Evolutionary conservation across 441 rosid species (phyloP).

Genomic region (Biscutella laevigata): DNA sequence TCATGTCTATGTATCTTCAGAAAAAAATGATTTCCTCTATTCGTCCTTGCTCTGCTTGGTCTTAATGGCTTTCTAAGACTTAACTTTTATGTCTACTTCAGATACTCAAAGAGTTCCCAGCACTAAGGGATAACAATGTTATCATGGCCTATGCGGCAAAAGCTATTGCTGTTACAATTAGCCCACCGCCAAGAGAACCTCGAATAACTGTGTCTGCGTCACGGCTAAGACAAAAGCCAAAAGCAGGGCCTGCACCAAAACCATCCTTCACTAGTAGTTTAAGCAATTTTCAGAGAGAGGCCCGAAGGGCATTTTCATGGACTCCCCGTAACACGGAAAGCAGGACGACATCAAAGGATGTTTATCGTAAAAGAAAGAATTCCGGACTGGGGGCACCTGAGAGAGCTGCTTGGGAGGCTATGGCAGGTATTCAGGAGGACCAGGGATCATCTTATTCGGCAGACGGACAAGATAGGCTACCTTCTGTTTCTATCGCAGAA

Average conservation of each 20-base stretch:
- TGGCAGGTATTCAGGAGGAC: slow-evolving; percentile 92
- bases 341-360: slow-evolving; percentile 70
- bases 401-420: slow-evolving; percentile 92
- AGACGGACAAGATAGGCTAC: slow-evolving; percentile 85
- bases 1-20: neutral
- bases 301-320: slow-evolving; percentile 98
- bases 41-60: neutral
- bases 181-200: slow-evolving; percentile 69
- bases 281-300: slow-evolving; percentile 91
- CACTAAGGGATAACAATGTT: slow-evolving; percentile 65
- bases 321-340: slow-evolving; percentile 83
- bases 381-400: slow-evolving; percentile 80
- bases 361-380: slow-evolving; percentile 75
- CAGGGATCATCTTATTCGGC: slow-evolving; percentile 46
- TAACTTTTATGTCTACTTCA: slow-evolving; percentile 33
- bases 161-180: slow-evolving; percentile 71
- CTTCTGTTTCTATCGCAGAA: slow-evolving; percentile 81
- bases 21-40: neutral
- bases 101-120: slow-evolving; percentile 92
- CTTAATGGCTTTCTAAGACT: slow-evolving; percentile 19
- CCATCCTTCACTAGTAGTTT: slow-evolving; percentile 76
- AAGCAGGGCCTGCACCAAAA: slow-evolving; percentile 48
- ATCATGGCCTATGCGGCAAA: slow-evolving; percentile 80
- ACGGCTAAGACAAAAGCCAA: slow-evolving; percentile 59
- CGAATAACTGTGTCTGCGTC: slow-evolving; percentile 68